Percentiles rank a stretch among this genome's conserved stretches.
Evolutionary conservation across 140 eudicot genomes (phyloP).

Genomic region (Stevia rebaudiana): DNA sequence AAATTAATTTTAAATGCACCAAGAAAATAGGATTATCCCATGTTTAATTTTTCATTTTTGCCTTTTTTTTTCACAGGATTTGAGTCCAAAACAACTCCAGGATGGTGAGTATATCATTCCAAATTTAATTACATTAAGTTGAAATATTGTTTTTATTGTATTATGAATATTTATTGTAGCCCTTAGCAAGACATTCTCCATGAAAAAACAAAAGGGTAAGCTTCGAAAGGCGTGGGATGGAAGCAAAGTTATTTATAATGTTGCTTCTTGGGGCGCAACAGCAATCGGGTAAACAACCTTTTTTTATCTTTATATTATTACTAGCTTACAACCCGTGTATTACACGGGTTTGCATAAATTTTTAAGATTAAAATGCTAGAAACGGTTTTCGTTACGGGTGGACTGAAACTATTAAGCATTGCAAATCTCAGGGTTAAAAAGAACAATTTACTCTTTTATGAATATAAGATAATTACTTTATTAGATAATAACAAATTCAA

Average conservation of each 20-base stretch:
- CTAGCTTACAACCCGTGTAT: too few species aligned
- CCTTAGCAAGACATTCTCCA: constrained; percentile 80
- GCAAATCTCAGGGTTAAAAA: too few species aligned
- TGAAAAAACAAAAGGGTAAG: constrained; percentile 78
- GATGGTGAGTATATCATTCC: constrained; percentile 53
- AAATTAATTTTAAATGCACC: too few species aligned
- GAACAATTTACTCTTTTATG: too few species aligned
- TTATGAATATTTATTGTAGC: constrained; percentile 37
- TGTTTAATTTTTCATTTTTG: not conserved
- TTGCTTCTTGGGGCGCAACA: constrained; percentile 99
- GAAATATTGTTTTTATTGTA: not conserved
- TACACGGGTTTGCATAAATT: too few species aligned
- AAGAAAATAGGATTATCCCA: not conserved
- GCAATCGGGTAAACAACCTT: constrained; percentile 71
- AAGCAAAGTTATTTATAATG: constrained; percentile 90
- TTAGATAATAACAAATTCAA: too few species aligned
- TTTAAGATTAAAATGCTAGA: too few species aligned
- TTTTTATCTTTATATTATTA: not conserved
- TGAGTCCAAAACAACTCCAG: constrained; percentile 92
- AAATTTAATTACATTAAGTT: not conserved
- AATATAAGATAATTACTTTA: too few species aligned
- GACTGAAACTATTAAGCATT: too few species aligned
- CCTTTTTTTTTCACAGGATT: constrained; percentile 56
- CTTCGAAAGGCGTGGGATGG: constrained; percentile 99
- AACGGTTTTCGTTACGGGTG: too few species aligned